phyloP scores from a whole-genome alignment of 2,329 filamentous ascomycete genomes.

The Biscogniauxia sp. region DNA sequence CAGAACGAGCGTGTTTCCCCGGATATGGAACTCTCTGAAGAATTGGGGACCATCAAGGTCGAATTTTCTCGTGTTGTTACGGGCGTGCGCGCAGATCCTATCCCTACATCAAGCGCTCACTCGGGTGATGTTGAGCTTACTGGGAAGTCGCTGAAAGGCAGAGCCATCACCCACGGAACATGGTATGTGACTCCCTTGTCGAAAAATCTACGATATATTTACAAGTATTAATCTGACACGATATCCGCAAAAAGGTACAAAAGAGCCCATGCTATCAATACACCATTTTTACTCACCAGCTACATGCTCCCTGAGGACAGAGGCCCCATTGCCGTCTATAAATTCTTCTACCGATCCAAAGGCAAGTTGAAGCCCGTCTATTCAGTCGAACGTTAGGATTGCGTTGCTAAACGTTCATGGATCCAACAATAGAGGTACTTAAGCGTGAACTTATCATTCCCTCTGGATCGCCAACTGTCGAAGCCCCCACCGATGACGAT shows the following conservation, averaged over 20 bases:
- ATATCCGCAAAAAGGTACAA: slow-evolving; percentile 16
- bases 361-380: slow-evolving; percentile 17
- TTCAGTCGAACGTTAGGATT: too few relatives aligned
- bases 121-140: slow-evolving; percentile 23
- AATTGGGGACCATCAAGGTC: slow-evolving; percentile 30
- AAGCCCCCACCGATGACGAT: slow-evolving; percentile 24
- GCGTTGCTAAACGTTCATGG: not conserved
- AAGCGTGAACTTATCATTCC: slow-evolving; percentile 32
- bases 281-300: too few relatives aligned
- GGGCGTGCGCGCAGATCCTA: too few relatives aligned
- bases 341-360: slow-evolving; percentile 34
- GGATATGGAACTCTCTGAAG: slow-evolving; percentile 21
- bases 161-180: slow-evolving; percentile 33
- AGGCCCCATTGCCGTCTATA: slow-evolving; percentile 27
- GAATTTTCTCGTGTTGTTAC: slow-evolving; percentile 15
- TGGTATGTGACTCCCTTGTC: slow-evolving; percentile 18
- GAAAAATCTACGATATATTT: not conserved
- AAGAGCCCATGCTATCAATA: not conserved
- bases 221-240: not conserved
- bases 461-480: slow-evolving; percentile 17
- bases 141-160: slow-evolving; percentile 36
- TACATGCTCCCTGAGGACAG: slow-evolving; percentile 21
- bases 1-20: slow-evolving; percentile 24
- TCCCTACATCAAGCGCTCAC: not conserved
- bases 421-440: slow-evolving; percentile 27